A percentile compares a stretch with the other conserved stretches of the same genome.
phyloP scores from a whole-genome alignment of 2,329 filamentous ascomycete genomes.

The Sporothrix protearum region DNA sequence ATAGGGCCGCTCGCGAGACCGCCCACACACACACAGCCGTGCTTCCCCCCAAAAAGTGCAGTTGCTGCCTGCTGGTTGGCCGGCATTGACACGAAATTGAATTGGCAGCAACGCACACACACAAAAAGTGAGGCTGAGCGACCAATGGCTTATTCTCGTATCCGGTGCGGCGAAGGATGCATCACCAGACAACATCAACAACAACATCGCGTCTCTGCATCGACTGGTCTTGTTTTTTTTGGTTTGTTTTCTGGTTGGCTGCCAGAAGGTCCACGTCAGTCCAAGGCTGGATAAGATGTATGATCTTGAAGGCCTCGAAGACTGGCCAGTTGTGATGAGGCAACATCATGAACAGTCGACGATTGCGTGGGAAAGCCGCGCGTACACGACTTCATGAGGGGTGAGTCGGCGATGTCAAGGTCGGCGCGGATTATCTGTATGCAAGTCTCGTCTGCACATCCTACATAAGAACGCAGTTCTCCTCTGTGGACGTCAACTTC shows the following conservation, averaged over 20 bases:
- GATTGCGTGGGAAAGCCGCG: background rate
- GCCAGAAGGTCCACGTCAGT: background rate
- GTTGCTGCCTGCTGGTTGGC: background rate
- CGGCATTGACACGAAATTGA: no score
- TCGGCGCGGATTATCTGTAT: no score
- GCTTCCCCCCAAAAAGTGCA: background rate
- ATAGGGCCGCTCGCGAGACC: background rate
- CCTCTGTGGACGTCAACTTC: background rate
- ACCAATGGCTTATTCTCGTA: background rate
- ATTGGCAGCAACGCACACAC: no score
- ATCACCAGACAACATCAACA: no score
- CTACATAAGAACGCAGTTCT: no score
- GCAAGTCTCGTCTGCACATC: no score
- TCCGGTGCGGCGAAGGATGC: background rate
- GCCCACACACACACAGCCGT: background rate
- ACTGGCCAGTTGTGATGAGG: background rate
- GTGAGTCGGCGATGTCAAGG: no score
- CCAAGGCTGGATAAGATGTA: background rate
- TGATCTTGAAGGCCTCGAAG: no score
- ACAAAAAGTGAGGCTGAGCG: slow-evolving; percentile 4
- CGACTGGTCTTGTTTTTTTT: no score
- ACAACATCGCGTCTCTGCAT: background rate
- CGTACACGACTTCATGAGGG: background rate
- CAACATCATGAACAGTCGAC: background rate
- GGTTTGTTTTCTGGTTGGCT: background rate